phyloP scores from a whole-genome alignment of 2,329 filamentous ascomycete genomes.

The Stagonosporopsis chrysanthemi region DNA sequence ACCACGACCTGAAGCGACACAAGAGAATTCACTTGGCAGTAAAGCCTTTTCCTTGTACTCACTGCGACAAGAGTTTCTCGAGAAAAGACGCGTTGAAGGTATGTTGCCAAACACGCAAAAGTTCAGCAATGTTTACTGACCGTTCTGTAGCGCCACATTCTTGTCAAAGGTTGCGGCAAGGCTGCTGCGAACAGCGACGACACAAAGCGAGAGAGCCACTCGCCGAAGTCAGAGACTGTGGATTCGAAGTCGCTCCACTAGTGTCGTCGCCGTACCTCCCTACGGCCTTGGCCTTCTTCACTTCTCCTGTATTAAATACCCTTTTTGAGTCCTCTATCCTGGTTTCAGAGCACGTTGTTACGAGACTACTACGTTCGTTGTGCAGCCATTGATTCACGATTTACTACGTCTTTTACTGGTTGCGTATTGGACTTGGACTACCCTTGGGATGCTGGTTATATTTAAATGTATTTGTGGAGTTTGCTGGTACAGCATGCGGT shows the following conservation, averaged over 20 bases:
- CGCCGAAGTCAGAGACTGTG: conserved; percentile 41
- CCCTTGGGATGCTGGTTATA: conserved; percentile 27
- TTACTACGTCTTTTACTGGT: conserved; percentile 33
- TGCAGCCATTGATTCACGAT: conserved; percentile 38
- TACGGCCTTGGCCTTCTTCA: conserved; percentile 30
- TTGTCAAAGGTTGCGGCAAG: conserved; percentile 73
- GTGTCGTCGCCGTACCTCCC: conserved; percentile 28
- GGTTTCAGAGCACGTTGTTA: conserved; percentile 27
- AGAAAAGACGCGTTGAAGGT: conserved; percentile 98
- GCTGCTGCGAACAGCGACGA: conserved; percentile 42
- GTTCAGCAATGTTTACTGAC: conserved; percentile 45
- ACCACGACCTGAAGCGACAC: conserved; percentile 95
- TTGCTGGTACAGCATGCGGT: conserved; percentile 18
- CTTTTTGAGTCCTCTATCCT: conserved; percentile 21
- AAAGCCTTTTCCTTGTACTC: conserved; percentile 91
- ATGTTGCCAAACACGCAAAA: conserved; percentile 42
- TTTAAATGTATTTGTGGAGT: conserved; percentile 33
- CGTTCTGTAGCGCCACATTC: conserved; percentile 64
- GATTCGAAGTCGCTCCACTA: conserved; percentile 38
- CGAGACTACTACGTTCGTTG: conserved; percentile 34
- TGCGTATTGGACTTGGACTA: conserved; percentile 32
- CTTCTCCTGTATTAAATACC: conserved; percentile 47
- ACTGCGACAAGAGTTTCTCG: conserved; percentile 96
- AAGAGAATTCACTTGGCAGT: conserved; percentile 94
- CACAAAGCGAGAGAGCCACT: conserved; percentile 45